Percentiles rank a stretch among this genome's conserved stretches.
phyloP scores from a whole-genome alignment of 768 basidiomycete species.

The Mrakia blollopis region DNA sequence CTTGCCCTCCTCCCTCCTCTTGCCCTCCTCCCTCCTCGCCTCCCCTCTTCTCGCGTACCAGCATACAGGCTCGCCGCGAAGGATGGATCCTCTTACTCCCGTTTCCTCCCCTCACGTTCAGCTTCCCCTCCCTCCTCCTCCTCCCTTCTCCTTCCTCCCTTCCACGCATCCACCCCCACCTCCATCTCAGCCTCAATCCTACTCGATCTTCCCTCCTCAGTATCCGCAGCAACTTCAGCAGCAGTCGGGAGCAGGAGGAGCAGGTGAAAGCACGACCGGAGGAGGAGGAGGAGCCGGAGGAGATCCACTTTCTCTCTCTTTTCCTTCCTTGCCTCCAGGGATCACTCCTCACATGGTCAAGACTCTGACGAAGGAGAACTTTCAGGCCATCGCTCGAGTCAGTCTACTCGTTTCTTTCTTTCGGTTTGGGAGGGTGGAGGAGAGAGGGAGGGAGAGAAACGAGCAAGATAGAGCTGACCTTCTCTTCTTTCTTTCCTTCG shows the following conservation, averaged over 20 bases:
- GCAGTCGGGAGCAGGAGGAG: background rate
- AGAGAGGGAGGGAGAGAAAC: background rate
- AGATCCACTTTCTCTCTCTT: background rate
- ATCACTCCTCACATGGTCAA: conserved; percentile 2
- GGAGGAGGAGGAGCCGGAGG: background rate
- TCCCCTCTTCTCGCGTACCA: too few species aligned
- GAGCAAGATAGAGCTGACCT: background rate
- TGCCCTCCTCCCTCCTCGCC: too few species aligned
- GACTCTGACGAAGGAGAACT: background rate
- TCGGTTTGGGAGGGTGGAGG: background rate
- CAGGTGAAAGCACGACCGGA: background rate
- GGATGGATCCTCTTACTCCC: too few species aligned
- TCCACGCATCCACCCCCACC: background rate
- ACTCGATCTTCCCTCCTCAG: background rate
- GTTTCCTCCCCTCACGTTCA: background rate
- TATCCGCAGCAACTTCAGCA: background rate
- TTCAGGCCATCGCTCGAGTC: background rate
- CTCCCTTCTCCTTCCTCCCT: background rate
- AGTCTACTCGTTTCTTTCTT: background rate
- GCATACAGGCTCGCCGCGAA: too few species aligned
- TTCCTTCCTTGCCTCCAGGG: background rate
- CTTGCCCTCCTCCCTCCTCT: too few species aligned
- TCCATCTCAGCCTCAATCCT: background rate
- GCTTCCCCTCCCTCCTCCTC: background rate
- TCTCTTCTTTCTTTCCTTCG: background rate